Conservation (phyloP, 192 early-diverging fungal species). For the Backusella macrospora region DNA sequence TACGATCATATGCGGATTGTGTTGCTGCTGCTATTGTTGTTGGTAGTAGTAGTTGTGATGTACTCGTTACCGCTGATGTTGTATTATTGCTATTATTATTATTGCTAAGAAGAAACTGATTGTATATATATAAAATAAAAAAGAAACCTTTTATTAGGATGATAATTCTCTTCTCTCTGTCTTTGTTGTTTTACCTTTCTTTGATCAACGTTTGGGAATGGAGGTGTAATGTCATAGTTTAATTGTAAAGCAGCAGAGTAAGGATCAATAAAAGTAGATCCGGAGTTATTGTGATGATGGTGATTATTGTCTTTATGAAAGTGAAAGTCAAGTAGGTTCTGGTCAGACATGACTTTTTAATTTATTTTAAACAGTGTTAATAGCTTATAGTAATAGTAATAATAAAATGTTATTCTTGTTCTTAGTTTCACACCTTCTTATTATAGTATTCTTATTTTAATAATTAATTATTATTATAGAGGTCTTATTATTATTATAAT, state of each 20-base stretch:
- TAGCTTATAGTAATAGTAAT: neutral
- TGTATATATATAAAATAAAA: neutral
- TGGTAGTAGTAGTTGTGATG: neutral
- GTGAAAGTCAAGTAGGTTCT: slow-evolving; percentile 6
- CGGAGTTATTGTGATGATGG: neutral
- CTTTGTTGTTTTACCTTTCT: slow-evolving; percentile 1
- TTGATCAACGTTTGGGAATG: slow-evolving; percentile 6
- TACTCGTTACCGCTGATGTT: neutral
- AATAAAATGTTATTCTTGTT: neutral
- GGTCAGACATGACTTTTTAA: slow-evolving; percentile 18
- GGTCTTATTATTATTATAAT: neutral
- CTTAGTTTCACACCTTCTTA: neutral
- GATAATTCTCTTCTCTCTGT: neutral
- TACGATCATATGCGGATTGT: neutral
- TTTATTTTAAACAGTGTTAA: too few relatives aligned
- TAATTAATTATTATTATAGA: neutral
- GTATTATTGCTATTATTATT: neutral
- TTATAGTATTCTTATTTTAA: neutral
- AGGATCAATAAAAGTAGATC: slow-evolving; percentile 9
- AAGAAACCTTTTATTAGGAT: neutral
- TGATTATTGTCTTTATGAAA: slow-evolving; percentile 8
- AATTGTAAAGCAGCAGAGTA: neutral
- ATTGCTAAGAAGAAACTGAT: neutral
- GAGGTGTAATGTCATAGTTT: neutral
- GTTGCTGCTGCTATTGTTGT: neutral